phyloP scores from a whole-genome alignment of 441 rosid species.

The Euphorbia celastroides region DNA sequence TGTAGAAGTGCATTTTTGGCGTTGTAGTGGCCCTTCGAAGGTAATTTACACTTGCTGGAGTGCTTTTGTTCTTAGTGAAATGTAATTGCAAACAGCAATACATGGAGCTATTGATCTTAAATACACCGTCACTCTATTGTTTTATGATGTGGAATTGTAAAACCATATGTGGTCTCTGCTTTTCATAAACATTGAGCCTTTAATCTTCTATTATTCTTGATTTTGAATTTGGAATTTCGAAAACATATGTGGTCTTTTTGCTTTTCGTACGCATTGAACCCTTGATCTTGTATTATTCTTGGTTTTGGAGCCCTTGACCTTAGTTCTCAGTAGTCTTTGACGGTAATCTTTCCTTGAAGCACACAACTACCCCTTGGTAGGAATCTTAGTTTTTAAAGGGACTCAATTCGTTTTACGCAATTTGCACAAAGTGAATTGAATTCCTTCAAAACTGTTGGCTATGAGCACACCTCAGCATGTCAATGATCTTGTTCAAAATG shows the following conservation, averaged over 20 bases:
- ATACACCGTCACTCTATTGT: not conserved
- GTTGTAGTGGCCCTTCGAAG: slow-evolving; percentile 77
- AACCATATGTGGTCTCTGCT: not conserved
- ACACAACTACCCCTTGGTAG: too few species aligned
- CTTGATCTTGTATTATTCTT: too few species aligned
- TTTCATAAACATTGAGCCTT: not conserved
- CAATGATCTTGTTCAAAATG: not conserved
- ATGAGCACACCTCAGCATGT: too few species aligned
- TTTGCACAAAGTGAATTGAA: too few species aligned
- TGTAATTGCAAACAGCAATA: not conserved
- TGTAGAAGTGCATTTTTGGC: slow-evolving; percentile 90
- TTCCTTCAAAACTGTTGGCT: too few species aligned
- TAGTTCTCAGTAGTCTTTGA: too few species aligned
- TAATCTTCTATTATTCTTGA: not conserved
- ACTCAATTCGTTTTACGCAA: too few species aligned
- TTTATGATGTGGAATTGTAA: not conserved
- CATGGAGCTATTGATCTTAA: not conserved
- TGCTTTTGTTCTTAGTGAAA: not conserved
- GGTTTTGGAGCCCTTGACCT: too few species aligned
- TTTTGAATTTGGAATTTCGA: not conserved
- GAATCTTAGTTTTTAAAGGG: too few species aligned
- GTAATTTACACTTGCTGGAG: slow-evolving; percentile 22
- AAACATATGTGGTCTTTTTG: too few species aligned
- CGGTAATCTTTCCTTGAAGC: too few species aligned
- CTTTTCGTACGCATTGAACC: too few species aligned